Base-by-base conservation (phyloP, 1,139 yeast species). In the Candida buenavistaensis region DNA sequence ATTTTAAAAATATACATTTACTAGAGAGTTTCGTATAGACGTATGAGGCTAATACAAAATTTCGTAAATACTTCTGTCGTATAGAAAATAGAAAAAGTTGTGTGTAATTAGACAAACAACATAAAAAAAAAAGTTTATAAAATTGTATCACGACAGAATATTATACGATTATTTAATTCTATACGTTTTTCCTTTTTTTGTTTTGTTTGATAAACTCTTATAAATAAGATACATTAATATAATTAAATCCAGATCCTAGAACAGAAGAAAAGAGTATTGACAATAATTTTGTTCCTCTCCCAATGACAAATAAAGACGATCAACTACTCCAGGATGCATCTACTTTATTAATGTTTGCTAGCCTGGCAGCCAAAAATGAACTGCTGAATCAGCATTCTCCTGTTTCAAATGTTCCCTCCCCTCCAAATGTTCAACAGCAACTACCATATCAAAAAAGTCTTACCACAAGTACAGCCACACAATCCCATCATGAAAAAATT, bases 311-410 rank as follows among this genome's bases (percentile, higher is more conserved):
- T 28, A 37, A 43, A 30, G 47, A 50, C 30, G 68, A 66, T 42
- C 64, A 64, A 52, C 62, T 75, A 19, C 57, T 76, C 11, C 78
- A 75, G 46, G 84, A 79, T 59, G 85, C 86, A 2, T 77, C 83
- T n/a, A 75, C 84, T 14, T 59, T 80, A 35, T 60, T 79, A 40
- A 74, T 78, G 82, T 78, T 80, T 55, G 82, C 83, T 17, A 76
- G 71, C 44, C 73, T 72, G 21, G 80, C 78, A 10, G 75, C 78
- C 8, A 52, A 68, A 40, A 72, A 66, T 32, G 71, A 63, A 37
- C 33, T 34, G 27, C 33, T 36, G 30, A 68, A 64, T 14, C 46
- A 50, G 28, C 43, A 38, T 23, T 40, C 44, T 9, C 43, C 48
- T 19, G 46, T 50, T 19, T 30, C 32, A 24, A 28, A 27, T 15